These are phyloP conservation scores for Cytospora chrysosperma DNA, from an alignment of 2,329 filamentous ascomycete species.

Conservation along the genomic window DNA sequence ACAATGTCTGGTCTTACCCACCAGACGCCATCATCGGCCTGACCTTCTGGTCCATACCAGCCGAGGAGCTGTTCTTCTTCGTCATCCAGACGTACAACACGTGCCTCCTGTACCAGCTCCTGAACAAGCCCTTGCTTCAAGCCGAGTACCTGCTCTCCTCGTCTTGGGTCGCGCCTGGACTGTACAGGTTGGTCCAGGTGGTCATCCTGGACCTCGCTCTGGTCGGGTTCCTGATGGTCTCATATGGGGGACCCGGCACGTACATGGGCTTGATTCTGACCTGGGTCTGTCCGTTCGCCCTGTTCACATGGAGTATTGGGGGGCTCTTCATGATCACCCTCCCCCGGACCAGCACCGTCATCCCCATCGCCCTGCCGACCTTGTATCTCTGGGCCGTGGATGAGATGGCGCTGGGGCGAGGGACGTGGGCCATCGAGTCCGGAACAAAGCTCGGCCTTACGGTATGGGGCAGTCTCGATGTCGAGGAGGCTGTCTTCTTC, in stretches of 20 bases:
- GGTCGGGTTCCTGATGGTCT: slow-evolving; percentile 45
- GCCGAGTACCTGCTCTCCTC: slow-evolving; percentile 37
- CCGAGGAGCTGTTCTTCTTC: slow-evolving; percentile 77
- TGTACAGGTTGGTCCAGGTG: slow-evolving; percentile 41
- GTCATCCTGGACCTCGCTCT: slow-evolving; percentile 44
- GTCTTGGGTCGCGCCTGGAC: background rate
- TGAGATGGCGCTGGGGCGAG: slow-evolving; percentile 62
- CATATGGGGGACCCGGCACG: slow-evolving; percentile 50
- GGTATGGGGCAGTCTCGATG: slow-evolving; percentile 64
- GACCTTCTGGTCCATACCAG: slow-evolving; percentile 62
- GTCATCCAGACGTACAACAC: slow-evolving; percentile 75
- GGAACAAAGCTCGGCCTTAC: slow-evolving; percentile 65
- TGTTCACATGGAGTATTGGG: slow-evolving; percentile 63
- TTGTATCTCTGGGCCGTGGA: slow-evolving; percentile 73
- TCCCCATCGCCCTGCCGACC: slow-evolving; percentile 63
- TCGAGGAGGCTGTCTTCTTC: slow-evolving; percentile 76
- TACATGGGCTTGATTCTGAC: slow-evolving; percentile 69
- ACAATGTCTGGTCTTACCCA: slow-evolving; percentile 70
- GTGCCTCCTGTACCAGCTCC: slow-evolving; percentile 63
- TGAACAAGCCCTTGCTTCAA: slow-evolving; percentile 63
- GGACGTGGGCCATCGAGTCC: slow-evolving; percentile 69
- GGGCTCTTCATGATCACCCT: slow-evolving; percentile 63
- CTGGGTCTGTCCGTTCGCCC: slow-evolving; percentile 66
- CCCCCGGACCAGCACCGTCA: slow-evolving; percentile 54
- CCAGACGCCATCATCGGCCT: slow-evolving; percentile 61